Conservation (phyloP, 2,329 filamentous ascomycete species). For the Beauveria medogensis region DNA sequence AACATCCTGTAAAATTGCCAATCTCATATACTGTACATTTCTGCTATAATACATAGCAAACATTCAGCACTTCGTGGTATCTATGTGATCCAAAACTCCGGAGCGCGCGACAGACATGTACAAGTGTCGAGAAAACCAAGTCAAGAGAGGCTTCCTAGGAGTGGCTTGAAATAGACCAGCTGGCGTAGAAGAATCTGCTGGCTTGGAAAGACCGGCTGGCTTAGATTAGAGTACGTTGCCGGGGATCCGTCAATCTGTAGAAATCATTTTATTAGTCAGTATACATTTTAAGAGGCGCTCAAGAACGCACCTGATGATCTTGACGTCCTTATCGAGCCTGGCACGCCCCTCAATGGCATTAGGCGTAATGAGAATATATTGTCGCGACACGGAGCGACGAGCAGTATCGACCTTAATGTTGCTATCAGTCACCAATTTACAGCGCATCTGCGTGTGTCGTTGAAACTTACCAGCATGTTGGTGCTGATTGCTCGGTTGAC, state of each 20-base stretch:
- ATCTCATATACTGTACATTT: background rate
- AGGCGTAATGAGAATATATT: slow-evolving; percentile 95
- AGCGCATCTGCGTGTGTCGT: background rate
- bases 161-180: too few relatives aligned
- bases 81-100: background rate
- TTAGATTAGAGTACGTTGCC: slow-evolving; percentile 40
- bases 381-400: slow-evolving; percentile 75
- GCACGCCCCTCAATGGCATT: slow-evolving; percentile 64
- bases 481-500: slow-evolving; percentile 92
- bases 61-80: background rate
- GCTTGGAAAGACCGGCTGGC: background rate
- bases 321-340: slow-evolving; percentile 59
- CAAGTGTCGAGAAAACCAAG: background rate
- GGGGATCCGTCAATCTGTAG: slow-evolving; percentile 48
- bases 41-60: background rate
- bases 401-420: slow-evolving; percentile 67
- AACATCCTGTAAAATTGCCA: background rate
- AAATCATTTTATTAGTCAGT: slow-evolving; percentile 18
- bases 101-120: background rate
- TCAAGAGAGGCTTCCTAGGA: too few relatives aligned
- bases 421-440: background rate
- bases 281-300: background rate
- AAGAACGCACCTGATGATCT: slow-evolving; percentile 58
- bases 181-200: too few relatives aligned
- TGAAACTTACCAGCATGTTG: slow-evolving; percentile 70